These are phyloP conservation scores for Leishmania major DNA, from an alignment of 208 protist genomes.

Conservation along the genomic window DNA sequence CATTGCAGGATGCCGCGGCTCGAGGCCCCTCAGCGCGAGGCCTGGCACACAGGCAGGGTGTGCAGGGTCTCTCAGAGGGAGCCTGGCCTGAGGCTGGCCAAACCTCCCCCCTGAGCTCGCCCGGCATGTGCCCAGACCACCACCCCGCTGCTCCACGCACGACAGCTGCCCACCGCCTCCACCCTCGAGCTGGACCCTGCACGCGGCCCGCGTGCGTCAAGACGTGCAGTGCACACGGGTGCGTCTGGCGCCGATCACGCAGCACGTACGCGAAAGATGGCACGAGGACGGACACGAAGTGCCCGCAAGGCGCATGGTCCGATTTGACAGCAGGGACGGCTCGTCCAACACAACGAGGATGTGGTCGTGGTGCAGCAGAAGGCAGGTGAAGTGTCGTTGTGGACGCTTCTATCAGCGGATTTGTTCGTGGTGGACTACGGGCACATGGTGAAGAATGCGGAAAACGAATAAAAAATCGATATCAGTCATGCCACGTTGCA, in stretches of 20 bases:
- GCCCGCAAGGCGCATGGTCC: neutral
- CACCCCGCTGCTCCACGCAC: neutral
- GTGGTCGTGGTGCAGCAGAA: neutral
- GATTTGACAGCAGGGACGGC: neutral
- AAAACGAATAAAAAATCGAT: neutral
- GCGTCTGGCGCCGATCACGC: neutral
- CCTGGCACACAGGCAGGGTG: neutral
- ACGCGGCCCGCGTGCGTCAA: neutral
- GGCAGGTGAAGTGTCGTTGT: neutral
- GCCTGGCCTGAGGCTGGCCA: neutral
- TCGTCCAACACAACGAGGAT: neutral
- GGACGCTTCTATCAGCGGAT: neutral
- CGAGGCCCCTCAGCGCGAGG: neutral
- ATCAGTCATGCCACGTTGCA: conserved; percentile 61
- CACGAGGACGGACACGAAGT: neutral
- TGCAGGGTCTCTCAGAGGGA: neutral
- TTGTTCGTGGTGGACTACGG: neutral
- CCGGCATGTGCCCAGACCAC: neutral
- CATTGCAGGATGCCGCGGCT: neutral
- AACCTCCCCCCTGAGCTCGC: neutral
- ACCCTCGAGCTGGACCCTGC: neutral
- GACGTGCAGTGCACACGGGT: neutral
- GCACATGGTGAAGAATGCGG: neutral
- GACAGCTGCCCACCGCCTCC: neutral
- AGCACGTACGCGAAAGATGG: neutral